These are phyloP conservation scores for Lichina pygmaea DNA, from an alignment of 495 filamentous ascomycete genomes.

Conservation along the genomic window DNA sequence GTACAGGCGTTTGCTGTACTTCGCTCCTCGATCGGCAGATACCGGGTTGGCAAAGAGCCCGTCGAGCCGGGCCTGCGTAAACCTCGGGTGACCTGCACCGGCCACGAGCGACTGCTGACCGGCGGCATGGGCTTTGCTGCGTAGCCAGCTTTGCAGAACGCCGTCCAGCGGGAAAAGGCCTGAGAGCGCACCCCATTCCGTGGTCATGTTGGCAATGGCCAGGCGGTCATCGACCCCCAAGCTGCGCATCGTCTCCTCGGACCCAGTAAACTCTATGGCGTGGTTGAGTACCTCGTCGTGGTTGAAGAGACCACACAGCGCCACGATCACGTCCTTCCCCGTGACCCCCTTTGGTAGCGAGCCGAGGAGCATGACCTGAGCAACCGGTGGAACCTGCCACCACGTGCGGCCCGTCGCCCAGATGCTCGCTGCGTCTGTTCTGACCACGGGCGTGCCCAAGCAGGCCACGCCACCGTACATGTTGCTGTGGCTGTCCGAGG, in stretches of 20 bases:
- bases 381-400: constrained; percentile 78
- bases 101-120: constrained; percentile 23
- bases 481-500: constrained; percentile 63
- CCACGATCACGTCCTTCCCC: constrained; percentile 87
- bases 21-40: constrained; percentile 45
- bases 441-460: constrained; percentile 56
- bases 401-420: constrained; percentile 68
- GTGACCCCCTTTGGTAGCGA: constrained; percentile 55
- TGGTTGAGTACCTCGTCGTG: constrained; percentile 84
- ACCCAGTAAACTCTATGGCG: constrained; percentile 69
- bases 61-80: constrained; percentile 46
- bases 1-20: constrained; percentile 61
- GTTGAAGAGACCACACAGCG: constrained; percentile 67
- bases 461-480: constrained; percentile 72
- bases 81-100: constrained; percentile 19
- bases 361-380: constrained; percentile 54
- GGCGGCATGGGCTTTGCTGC: constrained; percentile 42
- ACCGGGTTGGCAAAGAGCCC: constrained; percentile 39
- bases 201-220: constrained; percentile 85
- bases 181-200: constrained; percentile 72
- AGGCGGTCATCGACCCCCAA: constrained; percentile 53
- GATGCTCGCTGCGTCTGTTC: constrained; percentile 67
- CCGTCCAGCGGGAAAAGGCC: constrained; percentile 68
- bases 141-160: constrained; percentile 47
- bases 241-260: constrained; percentile 47